These are phyloP conservation scores for Candida fluviatilis DNA, from an alignment of 805 yeast genomes.

Conservation along the genomic window DNA sequence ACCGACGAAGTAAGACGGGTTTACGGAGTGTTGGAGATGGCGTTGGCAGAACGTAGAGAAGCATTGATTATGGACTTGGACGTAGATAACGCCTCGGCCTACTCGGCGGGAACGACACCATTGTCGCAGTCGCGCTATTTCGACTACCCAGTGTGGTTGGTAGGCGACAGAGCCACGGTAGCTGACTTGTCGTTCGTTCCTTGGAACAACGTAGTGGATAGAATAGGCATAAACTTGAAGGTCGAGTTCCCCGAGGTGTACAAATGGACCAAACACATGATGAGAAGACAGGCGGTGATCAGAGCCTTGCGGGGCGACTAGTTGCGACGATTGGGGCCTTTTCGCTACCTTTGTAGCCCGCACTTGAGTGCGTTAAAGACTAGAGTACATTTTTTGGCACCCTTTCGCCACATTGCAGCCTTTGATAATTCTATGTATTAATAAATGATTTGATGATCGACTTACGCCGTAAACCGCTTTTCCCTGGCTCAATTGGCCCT, in stretches of 20 bases:
- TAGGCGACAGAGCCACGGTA: constrained; percentile 73
- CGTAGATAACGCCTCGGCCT: constrained; percentile 80
- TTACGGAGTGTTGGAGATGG: constrained; percentile 92
- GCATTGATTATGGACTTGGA: constrained; percentile 86
- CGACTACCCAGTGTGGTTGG: constrained; percentile 93
- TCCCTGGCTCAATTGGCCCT: no score
- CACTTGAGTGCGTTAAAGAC: no score
- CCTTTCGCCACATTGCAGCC: no score
- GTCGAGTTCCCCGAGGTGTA: constrained; percentile 92
- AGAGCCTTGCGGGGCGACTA: constrained; percentile 77
- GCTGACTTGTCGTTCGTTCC: constrained; percentile 94
- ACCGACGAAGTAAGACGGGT: constrained; percentile 91
- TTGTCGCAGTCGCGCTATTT: constrained; percentile 79
- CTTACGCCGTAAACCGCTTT: no score
- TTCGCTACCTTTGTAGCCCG: no score
- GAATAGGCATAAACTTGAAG: constrained; percentile 84
- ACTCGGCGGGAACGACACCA: constrained; percentile 85
- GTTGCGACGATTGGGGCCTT: no score
- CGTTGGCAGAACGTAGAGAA: constrained; percentile 88
- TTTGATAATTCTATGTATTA: not conserved
- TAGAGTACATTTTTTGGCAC: no score
- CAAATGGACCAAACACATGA: constrained; percentile 93
- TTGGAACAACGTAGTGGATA: constrained; percentile 93
- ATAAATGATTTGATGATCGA: not conserved
- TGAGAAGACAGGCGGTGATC: constrained; percentile 89